Evolutionary conservation across 176 grass and related monocot species (phyloP), one percentile per base, ranked within the genome.

Genomic region (Leersia perrieri): DNA sequence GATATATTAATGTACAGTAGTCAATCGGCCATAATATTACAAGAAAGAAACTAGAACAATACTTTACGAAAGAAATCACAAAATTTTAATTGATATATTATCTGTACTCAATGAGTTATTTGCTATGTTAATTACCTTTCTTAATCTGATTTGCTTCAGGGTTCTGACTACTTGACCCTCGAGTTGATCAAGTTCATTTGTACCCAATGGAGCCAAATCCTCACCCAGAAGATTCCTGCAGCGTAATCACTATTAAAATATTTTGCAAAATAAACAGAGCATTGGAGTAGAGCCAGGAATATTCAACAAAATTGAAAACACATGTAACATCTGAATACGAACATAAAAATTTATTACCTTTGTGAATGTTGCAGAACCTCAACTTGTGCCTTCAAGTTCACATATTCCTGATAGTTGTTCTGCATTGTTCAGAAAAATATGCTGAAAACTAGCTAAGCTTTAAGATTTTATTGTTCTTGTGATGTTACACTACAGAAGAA

Each of bases 151-250:
- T 68, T 90, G 89, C 32, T 78, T 90, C 70, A 94, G 76, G 28
- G 89, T 89, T 58, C 86, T 91, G 78, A 86, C 88, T 64, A 97
- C 63, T 70, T 94, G 95, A 77, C 61, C 79, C 81, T 97, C 95
- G 44, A 97, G 87, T 66, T 97, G 80, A 4, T 94, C 88, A 45
- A 97, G 85, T 64, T 91, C 90, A 68, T 63, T 82, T 42, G 73
- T 36, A 33, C 30, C 80, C 36, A 95, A 82, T 73, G 82, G 77
- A 82, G 85, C 73, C 80, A 99, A 77, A 86, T 95, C 96, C 64
- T 95, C 90, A 29, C 92, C 96, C 12, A 99, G 88, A 78, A 99
- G 84, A 86, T 95, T 99, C 80, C 92, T 99, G 79, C 61, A 51
- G 22, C 25, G 35, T 13, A 12, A 68, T 35, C 31, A 25, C 18